Conservation (phyloP, 129 eudicot genomes). For the Centrapalus pauciflorus region DNA sequence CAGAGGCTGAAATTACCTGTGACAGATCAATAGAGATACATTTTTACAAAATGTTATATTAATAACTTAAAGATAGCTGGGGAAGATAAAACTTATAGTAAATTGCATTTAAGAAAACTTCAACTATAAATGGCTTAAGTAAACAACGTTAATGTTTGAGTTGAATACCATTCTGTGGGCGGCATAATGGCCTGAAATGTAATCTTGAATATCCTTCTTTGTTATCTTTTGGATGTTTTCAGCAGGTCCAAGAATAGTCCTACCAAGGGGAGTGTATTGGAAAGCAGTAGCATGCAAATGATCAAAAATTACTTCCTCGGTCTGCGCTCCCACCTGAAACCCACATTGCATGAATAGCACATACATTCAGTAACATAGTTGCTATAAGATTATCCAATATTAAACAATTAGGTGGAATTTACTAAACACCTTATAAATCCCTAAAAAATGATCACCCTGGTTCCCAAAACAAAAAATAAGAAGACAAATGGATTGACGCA, state of each 20-base stretch:
- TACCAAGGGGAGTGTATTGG: conserved; percentile 88
- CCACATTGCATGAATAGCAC: conserved; percentile 7
- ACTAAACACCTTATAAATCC: neutral
- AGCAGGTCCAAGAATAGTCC: conserved; percentile 95
- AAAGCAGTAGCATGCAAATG: conserved; percentile 97
- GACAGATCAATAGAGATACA: neutral
- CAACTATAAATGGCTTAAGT: neutral
- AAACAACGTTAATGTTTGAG: neutral
- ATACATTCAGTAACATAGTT: neutral
- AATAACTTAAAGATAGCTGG: neutral
- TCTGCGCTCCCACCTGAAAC: conserved; percentile 68
- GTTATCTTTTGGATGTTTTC: conserved; percentile 68
- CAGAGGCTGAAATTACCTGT: conserved; percentile 88
- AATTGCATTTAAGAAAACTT: neutral
- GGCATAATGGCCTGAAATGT: conserved; percentile 86
- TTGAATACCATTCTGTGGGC: conserved; percentile 87
- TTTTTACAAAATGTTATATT: neutral
- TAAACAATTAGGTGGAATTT: neutral
- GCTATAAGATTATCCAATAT: neutral
- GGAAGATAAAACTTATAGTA: neutral
- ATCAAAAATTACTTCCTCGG: conserved; percentile 88
- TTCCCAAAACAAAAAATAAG: neutral
- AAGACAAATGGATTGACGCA: neutral
- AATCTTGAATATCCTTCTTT: conserved; percentile 57
- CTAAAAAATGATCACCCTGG: neutral